Evolutionary conservation across 495 filamentous ascomycete genomes (phyloP), one percentile per base, ranked within the genome.

Genomic region (Articulospora tetracladia): DNA sequence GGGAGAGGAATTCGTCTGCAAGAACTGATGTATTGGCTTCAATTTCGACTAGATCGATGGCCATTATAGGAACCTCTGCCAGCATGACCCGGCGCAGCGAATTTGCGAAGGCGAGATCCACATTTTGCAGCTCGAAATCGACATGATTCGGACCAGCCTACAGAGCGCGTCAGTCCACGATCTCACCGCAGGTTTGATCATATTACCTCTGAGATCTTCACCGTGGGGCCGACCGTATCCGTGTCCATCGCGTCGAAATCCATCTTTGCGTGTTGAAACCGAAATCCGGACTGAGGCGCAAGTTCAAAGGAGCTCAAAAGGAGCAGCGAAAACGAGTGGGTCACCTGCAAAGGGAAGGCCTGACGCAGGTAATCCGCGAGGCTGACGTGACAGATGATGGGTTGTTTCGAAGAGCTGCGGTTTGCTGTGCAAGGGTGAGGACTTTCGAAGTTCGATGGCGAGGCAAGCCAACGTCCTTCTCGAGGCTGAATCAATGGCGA

Each of bases 21-120:
- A 98, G 83, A 2, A 97, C 92, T 49, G 92, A 93, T 60, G 91
- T 97, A 79, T 98, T 98, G 61, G 78, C 83, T 71, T 94, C 87
- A 61, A 98, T 85, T 75, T 97, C 91, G 51, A 98, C 92, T 1
- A 96, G 81, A 69, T 98, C 93, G 75, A 97, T 92, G 50, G 93
- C 93, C 69, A 98, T 84, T 25, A 92, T 98, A 22, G 93, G 94
- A 53, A 98, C 86, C 76, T 98, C 94, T 72, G 91, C 90, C 61
- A 97, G 87, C 76, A 98, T 92, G 54, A 87, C 82, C 66, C 94
- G 92, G 63, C 94, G 93, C 36, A 98, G 82, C 48, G 92, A 90
- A 80, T 98, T 98, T 63, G 95, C 95, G 67, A 98, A 92, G 60
- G 90, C 82, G 55, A 96, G 83, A 70, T 93, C 89, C 59, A 90